Evolutionary conservation across 2,329 filamentous ascomycete species (phyloP).

Genomic region (Fusarium temperatum): DNA sequence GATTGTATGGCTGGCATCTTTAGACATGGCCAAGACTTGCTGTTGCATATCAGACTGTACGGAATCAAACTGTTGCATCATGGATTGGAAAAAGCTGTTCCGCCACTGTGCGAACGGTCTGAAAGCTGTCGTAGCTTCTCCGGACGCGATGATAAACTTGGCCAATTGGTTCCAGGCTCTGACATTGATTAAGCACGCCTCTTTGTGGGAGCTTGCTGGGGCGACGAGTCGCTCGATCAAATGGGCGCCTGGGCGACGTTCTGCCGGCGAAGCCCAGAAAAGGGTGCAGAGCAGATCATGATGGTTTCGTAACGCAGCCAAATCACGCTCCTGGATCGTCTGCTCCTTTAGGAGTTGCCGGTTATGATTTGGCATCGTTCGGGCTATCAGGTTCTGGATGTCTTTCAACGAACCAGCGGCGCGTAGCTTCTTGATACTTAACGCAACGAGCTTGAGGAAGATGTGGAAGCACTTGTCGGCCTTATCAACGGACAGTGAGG

Average conservation of each 20-base stretch:
- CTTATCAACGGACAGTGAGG: slow-evolving; percentile 59
- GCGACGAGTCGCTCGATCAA: slow-evolving; percentile 68
- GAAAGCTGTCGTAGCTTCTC: slow-evolving; percentile 59
- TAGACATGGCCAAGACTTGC: slow-evolving; percentile 61
- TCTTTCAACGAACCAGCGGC: slow-evolving; percentile 62
- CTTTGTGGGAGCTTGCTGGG: slow-evolving; percentile 70
- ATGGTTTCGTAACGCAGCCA: slow-evolving; percentile 73
- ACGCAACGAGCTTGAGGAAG: slow-evolving; percentile 70
- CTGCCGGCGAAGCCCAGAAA: slow-evolving; percentile 69
- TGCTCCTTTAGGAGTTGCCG: slow-evolving; percentile 72
- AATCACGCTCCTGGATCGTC: slow-evolving; percentile 65
- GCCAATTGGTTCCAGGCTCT: slow-evolving; percentile 71
- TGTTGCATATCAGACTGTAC: slow-evolving; percentile 65
- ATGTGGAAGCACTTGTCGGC: slow-evolving; percentile 73
- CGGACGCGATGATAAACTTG: slow-evolving; percentile 63
- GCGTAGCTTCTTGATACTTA: slow-evolving; percentile 63
- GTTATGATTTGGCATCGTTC: slow-evolving; percentile 72
- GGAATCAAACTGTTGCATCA: slow-evolving; percentile 66
- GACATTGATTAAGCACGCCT: slow-evolving; percentile 71
- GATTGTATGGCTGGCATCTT: slow-evolving; percentile 54
- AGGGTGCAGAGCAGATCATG: slow-evolving; percentile 74
- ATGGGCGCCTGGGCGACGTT: slow-evolving; percentile 61
- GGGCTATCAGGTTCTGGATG: slow-evolving; percentile 67
- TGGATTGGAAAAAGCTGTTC: slow-evolving; percentile 64
- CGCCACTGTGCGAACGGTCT: slow-evolving; percentile 59